Percentiles rank a stretch among this genome's conserved stretches.
These are phyloP conservation scores for Fusarium palustre DNA, from an alignment of 2,329 filamentous ascomycete species.

Conservation along the genomic window DNA sequence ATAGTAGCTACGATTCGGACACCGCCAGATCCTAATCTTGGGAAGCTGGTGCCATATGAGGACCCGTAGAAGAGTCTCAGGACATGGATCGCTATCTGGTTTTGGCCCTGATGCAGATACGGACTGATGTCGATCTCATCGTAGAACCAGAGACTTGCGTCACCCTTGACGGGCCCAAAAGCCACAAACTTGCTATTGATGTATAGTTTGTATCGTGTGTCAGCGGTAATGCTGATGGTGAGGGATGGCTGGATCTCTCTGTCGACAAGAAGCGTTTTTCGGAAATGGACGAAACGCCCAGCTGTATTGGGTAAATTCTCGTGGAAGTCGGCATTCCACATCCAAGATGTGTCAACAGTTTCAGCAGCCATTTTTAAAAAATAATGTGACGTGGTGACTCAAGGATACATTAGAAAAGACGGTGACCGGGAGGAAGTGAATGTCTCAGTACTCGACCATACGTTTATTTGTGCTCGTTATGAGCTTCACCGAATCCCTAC, in stretches of 20 bases:
- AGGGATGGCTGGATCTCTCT: neutral
- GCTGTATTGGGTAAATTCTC: neutral
- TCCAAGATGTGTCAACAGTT: conserved; percentile 9
- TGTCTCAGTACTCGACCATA: too few relatives aligned
- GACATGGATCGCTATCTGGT: neutral
- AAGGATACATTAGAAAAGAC: too few relatives aligned
- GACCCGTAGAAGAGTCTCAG: neutral
- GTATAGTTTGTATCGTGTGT: conserved; percentile 1
- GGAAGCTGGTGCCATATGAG: neutral
- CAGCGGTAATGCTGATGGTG: neutral
- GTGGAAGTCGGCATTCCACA: neutral
- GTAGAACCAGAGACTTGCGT: conserved; percentile 1
- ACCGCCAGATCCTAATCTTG: neutral
- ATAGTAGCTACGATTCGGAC: neutral
- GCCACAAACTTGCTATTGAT: neutral
- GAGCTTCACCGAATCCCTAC: too few relatives aligned
- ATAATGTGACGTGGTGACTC: neutral
- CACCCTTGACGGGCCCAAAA: neutral
- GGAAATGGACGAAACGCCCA: conserved; percentile 2
- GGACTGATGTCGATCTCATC: neutral
- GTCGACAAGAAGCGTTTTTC: neutral
- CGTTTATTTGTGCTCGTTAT: too few relatives aligned
- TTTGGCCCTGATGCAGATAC: neutral
- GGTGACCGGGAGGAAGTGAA: neutral
- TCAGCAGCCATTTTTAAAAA: neutral